phyloP scores from a whole-genome alignment of 2,329 filamentous ascomycete species.

The Monilinia laxa region DNA sequence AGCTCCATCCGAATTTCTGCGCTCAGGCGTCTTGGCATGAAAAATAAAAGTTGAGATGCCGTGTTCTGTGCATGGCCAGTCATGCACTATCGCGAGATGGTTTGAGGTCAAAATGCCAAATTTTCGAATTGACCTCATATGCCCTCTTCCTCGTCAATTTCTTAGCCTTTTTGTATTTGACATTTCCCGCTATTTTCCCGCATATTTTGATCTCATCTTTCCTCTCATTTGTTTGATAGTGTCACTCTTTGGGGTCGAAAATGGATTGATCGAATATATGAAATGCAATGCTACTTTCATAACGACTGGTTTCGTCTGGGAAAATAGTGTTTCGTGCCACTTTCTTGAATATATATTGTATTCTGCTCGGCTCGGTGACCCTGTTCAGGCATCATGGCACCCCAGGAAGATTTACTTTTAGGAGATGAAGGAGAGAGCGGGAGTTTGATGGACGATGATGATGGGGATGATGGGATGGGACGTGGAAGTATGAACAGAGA shows the following conservation, averaged over 20 bases:
- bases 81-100: constrained; percentile 1
- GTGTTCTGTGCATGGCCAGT: neutral
- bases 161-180: neutral
- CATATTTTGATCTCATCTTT: neutral
- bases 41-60: neutral
- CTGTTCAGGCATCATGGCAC: neutral
- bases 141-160: neutral
- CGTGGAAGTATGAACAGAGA: neutral
- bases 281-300: neutral
- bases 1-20: neutral
- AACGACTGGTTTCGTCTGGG: neutral
- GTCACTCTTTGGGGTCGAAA: neutral
- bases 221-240: no score
- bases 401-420: neutral
- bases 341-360: neutral
- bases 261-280: neutral
- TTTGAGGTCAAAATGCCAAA: constrained; percentile 6
- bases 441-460: neutral
- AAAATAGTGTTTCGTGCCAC: neutral
- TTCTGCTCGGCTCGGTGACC: no score
- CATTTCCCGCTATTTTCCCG: neutral
- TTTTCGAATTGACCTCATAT: neutral
- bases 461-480: neutral
- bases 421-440: neutral
- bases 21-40: constrained; percentile 16